phyloP scores from a whole-genome alignment of 495 filamentous ascomycete genomes.

The Hyaloscypha hepaticicola region DNA sequence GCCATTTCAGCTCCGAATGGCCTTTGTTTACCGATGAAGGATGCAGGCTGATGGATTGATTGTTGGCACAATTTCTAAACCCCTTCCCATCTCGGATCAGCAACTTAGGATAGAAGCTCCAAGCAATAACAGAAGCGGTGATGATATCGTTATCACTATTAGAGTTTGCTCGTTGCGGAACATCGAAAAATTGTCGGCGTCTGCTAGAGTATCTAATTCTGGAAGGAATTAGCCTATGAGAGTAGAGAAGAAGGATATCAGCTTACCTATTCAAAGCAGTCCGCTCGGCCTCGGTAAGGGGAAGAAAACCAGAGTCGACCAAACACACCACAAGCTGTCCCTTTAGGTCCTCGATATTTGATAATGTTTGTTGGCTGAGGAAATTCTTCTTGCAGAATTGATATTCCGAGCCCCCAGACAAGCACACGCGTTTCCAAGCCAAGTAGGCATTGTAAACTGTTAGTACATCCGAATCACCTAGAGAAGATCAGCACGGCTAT shows the following conservation, averaged over 20 bases:
- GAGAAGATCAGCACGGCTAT: neutral
- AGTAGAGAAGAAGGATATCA: conserved; percentile 16
- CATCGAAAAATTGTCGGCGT: conserved; percentile 70
- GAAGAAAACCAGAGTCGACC: conserved; percentile 77
- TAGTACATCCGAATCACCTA: conserved; percentile 84
- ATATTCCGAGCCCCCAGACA: conserved; percentile 59
- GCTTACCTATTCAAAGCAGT: conserved; percentile 56
- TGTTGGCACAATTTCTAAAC: conserved; percentile 86
- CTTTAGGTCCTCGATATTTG: conserved; percentile 92
- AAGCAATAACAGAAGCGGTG: conserved; percentile 76
- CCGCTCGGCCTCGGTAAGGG: conserved; percentile 67
- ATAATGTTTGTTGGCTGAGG: conserved; percentile 76
- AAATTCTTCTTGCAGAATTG: conserved; percentile 93
- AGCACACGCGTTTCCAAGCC: conserved; percentile 78
- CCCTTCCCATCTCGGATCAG: conserved; percentile 83
- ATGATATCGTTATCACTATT: conserved; percentile 78
- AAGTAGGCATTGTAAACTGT: conserved; percentile 92
- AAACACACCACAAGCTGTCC: conserved; percentile 80
- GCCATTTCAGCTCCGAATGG: conserved; percentile 64
- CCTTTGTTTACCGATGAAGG: conserved; percentile 84
- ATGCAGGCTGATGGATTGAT: conserved; percentile 80
- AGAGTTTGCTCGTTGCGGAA: conserved; percentile 68
- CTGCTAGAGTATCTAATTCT: conserved; percentile 42
- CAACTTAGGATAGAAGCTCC: conserved; percentile 94
- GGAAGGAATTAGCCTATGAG: neutral